Conservation (phyloP, 768 basidiomycete species). For the Lyophyllum atratum region DNA sequence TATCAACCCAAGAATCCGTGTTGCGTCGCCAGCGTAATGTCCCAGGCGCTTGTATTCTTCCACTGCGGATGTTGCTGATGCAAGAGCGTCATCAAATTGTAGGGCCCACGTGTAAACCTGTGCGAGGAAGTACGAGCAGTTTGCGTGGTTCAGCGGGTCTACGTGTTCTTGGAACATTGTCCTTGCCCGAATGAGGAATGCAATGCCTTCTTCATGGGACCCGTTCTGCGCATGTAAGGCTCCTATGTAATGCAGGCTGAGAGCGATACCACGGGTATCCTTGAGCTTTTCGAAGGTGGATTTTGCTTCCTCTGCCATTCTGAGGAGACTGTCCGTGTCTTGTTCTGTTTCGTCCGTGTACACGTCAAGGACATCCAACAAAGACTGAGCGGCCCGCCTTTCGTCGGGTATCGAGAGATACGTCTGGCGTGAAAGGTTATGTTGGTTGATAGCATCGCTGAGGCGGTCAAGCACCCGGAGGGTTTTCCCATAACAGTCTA, state of each 20-base stretch:
- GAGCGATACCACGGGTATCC: not conserved
- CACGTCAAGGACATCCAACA: not conserved
- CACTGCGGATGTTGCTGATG: not conserved
- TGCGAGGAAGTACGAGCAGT: not conserved
- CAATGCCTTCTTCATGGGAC: not conserved
- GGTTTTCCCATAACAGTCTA: not conserved
- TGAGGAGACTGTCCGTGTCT: too few species aligned
- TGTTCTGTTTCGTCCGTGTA: not conserved
- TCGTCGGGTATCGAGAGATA: not conserved
- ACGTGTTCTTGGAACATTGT: not conserved
- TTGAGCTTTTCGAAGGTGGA: not conserved
- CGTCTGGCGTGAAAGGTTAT: not conserved
- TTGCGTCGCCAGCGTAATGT: not conserved
- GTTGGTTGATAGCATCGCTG: not conserved
- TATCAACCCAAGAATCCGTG: not conserved
- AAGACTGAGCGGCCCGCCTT: not conserved
- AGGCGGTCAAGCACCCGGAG: slow-evolving; percentile 1
- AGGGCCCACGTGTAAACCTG: not conserved
- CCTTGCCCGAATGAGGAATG: not conserved
- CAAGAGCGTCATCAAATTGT: not conserved
- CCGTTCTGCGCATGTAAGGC: not conserved
- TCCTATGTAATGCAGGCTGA: not conserved
- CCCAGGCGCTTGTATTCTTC: not conserved
- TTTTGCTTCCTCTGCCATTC: not conserved
- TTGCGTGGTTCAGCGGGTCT: not conserved